Evolutionary conservation across 805 yeast genomes (phyloP).

Genomic region (Isabelozyma pseudorhagii): DNA sequence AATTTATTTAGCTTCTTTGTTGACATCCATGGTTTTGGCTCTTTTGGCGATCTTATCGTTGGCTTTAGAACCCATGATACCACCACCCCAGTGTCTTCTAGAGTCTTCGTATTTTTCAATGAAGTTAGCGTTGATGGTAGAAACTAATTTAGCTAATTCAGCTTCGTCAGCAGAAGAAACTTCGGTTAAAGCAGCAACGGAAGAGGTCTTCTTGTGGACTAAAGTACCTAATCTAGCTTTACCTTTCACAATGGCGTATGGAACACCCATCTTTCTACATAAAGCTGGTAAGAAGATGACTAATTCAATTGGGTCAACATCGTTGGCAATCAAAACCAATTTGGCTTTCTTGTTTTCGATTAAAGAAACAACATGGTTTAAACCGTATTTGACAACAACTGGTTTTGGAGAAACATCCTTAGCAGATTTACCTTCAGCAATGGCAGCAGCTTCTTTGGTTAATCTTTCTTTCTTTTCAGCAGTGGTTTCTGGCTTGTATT

Average conservation of each 20-base stretch:
- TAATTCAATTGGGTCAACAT: conserved; percentile 98
- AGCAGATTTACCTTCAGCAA: conserved; percentile 96
- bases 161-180: conserved; percentile 93
- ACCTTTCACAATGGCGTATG: conserved; percentile 50
- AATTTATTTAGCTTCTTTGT: conserved; percentile 2
- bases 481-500: conserved; percentile 97
- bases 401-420: conserved; percentile 98
- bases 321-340: conserved; percentile 96
- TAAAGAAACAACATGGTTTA: conserved; percentile 97
- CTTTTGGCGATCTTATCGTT: conserved; percentile 78
- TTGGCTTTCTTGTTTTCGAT: conserved; percentile 98
- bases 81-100: conserved; percentile 99
- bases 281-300: conserved; percentile 97
- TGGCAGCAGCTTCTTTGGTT: conserved; percentile 97
- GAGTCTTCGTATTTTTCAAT: conserved; percentile 89
- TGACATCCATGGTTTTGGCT: conserved; percentile 51
- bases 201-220: conserved; percentile 95
- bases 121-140: conserved; percentile 93
- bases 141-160: conserved; percentile 86
- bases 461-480: conserved; percentile 99
- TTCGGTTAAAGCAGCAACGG: conserved; percentile 96
- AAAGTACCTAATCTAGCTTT: conserved; percentile 48
- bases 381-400: conserved; percentile 95
- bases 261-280: conserved; percentile 99
- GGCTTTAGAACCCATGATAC: conserved; percentile 94